Percentiles rank a stretch among this genome's conserved stretches.
Evolutionary conservation across 2,329 filamentous ascomycete genomes (phyloP).

Genomic region (Sclerotinia borealis): DNA sequence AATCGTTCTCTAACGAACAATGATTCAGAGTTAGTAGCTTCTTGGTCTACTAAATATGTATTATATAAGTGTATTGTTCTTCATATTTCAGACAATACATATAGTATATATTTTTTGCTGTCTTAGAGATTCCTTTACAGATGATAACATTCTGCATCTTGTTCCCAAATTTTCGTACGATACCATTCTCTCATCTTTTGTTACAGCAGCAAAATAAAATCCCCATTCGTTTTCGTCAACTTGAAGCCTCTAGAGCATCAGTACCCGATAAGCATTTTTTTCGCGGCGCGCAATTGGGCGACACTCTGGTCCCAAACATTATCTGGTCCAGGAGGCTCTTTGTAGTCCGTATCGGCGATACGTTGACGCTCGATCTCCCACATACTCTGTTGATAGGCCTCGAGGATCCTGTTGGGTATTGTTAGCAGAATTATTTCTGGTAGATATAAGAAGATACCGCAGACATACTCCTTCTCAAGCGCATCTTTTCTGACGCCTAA

Average conservation of each 20-base stretch:
- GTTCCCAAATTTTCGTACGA: background rate
- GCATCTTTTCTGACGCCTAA: constrained; percentile 19
- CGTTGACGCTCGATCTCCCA: constrained; percentile 20
- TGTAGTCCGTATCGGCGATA: constrained; percentile 3
- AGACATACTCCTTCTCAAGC: constrained; percentile 19
- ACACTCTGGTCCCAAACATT: constrained; percentile 13
- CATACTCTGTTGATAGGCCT: constrained; percentile 19
- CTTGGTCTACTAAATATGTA: no score
- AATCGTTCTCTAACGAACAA: no score
- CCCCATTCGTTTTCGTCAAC: background rate
- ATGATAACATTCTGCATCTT: background rate
- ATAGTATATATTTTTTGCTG: no score
- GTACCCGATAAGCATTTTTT: constrained; percentile 11
- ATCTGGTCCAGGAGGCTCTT: background rate
- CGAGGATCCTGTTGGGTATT: constrained; percentile 16
- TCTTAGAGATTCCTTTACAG: background rate
- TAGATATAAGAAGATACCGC: background rate
- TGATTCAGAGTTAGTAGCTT: no score
- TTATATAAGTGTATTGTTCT: no score
- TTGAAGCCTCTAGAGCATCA: background rate
- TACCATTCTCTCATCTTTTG: background rate
- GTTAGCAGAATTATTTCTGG: background rate
- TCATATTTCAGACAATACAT: no score
- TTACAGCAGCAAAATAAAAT: background rate
- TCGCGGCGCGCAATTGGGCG: constrained; percentile 7